A percentile compares a stretch with the other conserved stretches of the same genome.
phyloP scores from a whole-genome alignment of 2,329 filamentous ascomycete genomes.

The Claviceps pusilla region DNA sequence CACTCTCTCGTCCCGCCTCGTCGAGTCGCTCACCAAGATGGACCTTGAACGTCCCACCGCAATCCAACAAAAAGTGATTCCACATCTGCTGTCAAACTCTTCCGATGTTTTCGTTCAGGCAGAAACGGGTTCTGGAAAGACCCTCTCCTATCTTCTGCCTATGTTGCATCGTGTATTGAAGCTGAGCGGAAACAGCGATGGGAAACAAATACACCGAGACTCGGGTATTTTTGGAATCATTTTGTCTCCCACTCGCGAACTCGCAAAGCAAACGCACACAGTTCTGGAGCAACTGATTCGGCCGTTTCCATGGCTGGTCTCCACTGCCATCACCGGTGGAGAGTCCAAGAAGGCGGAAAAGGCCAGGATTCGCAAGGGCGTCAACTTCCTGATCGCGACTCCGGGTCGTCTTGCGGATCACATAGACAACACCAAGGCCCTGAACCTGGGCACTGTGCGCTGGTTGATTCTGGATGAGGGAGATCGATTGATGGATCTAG shows the following conservation, averaged over 20 bases:
- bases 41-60: conserved; percentile 80
- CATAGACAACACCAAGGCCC: conserved; percentile 74
- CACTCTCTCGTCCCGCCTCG: conserved; percentile 65
- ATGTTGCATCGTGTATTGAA: conserved; percentile 78
- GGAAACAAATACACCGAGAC: conserved; percentile 55
- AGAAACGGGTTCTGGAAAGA: conserved; percentile 95
- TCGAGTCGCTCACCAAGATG: conserved; percentile 75
- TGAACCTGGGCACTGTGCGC: conserved; percentile 76
- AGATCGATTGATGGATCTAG: conserved; percentile 94
- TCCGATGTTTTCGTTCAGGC: conserved; percentile 92
- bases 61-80: conserved; percentile 81
- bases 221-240: conserved; percentile 88
- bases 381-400: conserved; percentile 92
- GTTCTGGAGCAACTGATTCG: conserved; percentile 74
- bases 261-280: conserved; percentile 83
- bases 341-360: conserved; percentile 71
- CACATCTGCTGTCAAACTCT: conserved; percentile 64
- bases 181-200: conserved; percentile 45
- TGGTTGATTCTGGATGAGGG: conserved; percentile 95
- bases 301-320: conserved; percentile 89
- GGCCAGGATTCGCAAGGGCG: conserved; percentile 77
- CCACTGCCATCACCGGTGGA: conserved; percentile 62
- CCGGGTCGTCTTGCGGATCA: conserved; percentile 86
- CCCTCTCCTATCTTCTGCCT: conserved; percentile 83
- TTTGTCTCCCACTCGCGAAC: conserved; percentile 81